These are phyloP conservation scores for Metschnikowia drakensbergensis DNA, from an alignment of 805 yeast genomes.

Conservation along the genomic window DNA sequence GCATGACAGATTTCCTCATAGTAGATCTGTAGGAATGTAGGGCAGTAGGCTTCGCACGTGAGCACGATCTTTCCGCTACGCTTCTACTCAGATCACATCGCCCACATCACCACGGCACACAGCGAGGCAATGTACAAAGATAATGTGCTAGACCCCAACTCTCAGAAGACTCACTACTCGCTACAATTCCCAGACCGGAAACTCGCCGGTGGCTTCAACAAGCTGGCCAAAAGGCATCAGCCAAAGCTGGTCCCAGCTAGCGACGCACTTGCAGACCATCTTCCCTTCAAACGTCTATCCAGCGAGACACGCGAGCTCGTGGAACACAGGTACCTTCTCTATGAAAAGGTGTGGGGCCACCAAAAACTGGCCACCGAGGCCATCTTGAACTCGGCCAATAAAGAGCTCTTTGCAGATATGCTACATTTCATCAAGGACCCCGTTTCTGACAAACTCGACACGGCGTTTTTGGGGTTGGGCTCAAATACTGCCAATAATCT, in stretches of 20 bases:
- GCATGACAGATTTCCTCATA: too few relatives aligned
- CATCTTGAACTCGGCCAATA: conserved; percentile 32
- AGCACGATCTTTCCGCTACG: too few relatives aligned
- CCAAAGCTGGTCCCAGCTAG: not conserved
- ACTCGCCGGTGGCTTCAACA: not conserved
- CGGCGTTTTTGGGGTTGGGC: conserved; percentile 35
- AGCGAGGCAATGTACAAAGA: not conserved
- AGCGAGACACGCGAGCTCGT: conserved; percentile 23
- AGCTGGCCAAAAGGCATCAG: not conserved
- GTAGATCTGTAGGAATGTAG: too few relatives aligned
- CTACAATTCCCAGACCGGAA: conserved; percentile 9
- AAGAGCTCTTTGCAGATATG: conserved; percentile 27
- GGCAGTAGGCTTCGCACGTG: too few relatives aligned
- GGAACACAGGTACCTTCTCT: conserved; percentile 22
- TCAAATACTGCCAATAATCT: conserved; percentile 41
- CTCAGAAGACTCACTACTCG: conserved; percentile 35
- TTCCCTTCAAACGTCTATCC: conserved; percentile 24
- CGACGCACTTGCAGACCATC: not conserved
- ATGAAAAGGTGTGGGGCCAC: conserved; percentile 25
- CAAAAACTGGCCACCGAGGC: conserved; percentile 27
- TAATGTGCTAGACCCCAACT: conserved; percentile 13
- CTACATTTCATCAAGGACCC: conserved; percentile 21
- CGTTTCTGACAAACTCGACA: conserved; percentile 21
- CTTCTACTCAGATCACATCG: not conserved
- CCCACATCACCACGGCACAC: not conserved